phyloP scores from a whole-genome alignment of 2,329 filamentous ascomycete species.

The Penicillium sp. region DNA sequence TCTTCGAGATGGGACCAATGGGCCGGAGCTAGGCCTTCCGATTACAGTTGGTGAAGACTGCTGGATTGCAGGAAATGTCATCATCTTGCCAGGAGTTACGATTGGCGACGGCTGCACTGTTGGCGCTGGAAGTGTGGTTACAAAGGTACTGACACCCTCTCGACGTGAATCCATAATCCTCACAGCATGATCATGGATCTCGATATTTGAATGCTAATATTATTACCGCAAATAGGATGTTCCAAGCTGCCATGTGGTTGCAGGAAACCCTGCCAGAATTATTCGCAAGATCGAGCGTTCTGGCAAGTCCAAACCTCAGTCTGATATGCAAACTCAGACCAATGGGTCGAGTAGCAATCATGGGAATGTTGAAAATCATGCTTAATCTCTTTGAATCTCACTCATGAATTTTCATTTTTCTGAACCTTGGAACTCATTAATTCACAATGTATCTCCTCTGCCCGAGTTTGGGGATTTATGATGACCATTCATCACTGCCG shows the following conservation, averaged over 20 bases:
- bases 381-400: no score
- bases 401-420: no score
- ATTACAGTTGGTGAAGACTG: neutral
- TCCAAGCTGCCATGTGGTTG: neutral
- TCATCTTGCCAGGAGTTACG: neutral
- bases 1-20: neutral
- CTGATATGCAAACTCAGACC: no score
- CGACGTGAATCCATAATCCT: neutral
- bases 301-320: no score
- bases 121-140: neutral
- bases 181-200: neutral
- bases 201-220: neutral
- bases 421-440: no score
- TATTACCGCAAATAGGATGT: neutral
- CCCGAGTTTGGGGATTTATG: no score
- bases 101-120: neutral
- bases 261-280: neutral
- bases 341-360: no score
- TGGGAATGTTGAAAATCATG: no score
- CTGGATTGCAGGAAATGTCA: neutral
- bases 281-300: neutral
- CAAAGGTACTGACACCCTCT: neutral
- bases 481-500: no score
- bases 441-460: no score
- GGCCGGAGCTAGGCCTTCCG: neutral